Evolutionary conservation across 257 asterid species (phyloP).

Genomic region (Linaria vulgaris): DNA sequence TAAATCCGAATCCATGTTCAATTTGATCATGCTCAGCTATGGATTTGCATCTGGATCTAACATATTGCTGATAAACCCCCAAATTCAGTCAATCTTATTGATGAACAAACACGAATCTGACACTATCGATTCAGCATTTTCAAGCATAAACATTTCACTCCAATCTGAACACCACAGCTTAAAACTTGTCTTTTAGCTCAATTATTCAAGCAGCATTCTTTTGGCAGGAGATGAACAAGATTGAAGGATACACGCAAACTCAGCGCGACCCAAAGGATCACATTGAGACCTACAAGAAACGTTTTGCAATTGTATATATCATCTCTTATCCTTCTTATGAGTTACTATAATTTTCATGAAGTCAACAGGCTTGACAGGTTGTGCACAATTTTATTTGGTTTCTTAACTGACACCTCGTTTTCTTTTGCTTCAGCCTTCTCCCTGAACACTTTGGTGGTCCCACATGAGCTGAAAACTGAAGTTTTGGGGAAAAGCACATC

Average conservation of each 20-base stretch:
- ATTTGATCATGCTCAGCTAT: too few relatives aligned
- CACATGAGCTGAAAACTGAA: too few relatives aligned
- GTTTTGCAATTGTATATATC: slow-evolving; percentile 45
- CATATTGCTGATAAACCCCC: too few relatives aligned
- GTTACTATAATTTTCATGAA: neutral
- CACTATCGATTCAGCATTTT: too few relatives aligned
- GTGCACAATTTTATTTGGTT: neutral
- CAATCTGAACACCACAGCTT: neutral
- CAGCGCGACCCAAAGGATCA: slow-evolving; percentile 57
- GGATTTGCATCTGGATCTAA: too few relatives aligned
- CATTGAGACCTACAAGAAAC: slow-evolving; percentile 58
- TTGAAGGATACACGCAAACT: slow-evolving; percentile 68
- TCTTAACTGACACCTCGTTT: neutral
- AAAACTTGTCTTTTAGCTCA: neutral
- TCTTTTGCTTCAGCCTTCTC: slow-evolving; percentile 27
- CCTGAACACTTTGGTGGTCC: slow-evolving; percentile 3
- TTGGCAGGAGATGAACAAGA: slow-evolving; percentile 78
- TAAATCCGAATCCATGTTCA: too few relatives aligned
- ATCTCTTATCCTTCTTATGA: neutral
- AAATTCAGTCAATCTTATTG: too few relatives aligned
- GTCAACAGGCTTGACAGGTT: neutral
- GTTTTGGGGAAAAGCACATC: too few relatives aligned
- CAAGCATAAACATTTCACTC: neutral
- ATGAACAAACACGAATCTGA: too few relatives aligned
- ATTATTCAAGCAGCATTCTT: neutral